These are phyloP conservation scores for Solanum piurae DNA, from an alignment of 257 asterid species.

Conservation along the genomic window DNA sequence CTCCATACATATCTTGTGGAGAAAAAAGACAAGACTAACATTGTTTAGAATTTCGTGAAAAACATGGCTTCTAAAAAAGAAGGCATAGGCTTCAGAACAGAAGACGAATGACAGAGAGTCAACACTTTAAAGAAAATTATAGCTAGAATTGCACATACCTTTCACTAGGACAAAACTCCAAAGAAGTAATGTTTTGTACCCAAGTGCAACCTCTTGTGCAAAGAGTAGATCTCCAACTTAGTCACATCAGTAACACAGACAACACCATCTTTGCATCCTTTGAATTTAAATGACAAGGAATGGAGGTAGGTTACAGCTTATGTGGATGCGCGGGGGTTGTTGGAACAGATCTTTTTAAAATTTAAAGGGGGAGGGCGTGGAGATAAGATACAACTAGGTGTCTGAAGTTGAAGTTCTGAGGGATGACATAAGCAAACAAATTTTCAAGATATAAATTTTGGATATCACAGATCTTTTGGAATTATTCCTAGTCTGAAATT, in stretches of 20 bases:
- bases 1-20: background rate
- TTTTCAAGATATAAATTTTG: background rate
- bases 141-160: too few relatives aligned
- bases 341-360: too few relatives aligned
- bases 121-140: background rate
- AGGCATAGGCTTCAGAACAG: background rate
- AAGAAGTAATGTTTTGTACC: too few relatives aligned
- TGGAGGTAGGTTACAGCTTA: background rate
- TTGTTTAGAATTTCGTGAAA: background rate
- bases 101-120: background rate
- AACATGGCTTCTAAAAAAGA: background rate
- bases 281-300: background rate
- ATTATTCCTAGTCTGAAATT: too few relatives aligned
- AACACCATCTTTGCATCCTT: constrained; percentile 98
- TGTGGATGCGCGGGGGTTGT: background rate
- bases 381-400: background rate
- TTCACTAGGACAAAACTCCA: too few relatives aligned
- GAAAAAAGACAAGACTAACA: background rate
- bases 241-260: constrained; percentile 70
- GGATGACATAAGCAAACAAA: background rate
- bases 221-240: background rate
- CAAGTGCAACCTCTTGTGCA: too few relatives aligned
- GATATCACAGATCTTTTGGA: background rate
- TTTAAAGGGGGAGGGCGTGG: background rate
- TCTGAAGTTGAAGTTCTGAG: background rate